phyloP scores from a whole-genome alignment of 2,329 filamentous ascomycete species.

The Ophiostoma angusticollis region DNA sequence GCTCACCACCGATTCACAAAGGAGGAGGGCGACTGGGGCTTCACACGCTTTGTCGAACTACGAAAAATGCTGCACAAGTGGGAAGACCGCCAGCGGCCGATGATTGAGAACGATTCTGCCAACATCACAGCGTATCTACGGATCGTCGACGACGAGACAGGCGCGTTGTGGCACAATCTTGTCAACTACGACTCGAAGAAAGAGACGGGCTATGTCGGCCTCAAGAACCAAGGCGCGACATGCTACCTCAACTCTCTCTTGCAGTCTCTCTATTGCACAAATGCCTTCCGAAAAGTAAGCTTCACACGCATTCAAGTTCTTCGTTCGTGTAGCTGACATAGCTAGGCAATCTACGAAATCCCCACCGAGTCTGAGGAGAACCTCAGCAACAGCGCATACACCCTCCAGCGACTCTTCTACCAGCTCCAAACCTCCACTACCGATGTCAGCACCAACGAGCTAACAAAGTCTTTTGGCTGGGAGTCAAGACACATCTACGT shows the following conservation, averaged over 20 bases:
- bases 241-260: constrained; percentile 79
- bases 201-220: constrained; percentile 89
- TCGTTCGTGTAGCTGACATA: neutral
- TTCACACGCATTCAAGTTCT: neutral
- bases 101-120: constrained; percentile 64
- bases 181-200: constrained; percentile 98
- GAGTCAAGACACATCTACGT: constrained; percentile 96
- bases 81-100: constrained; percentile 52
- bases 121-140: constrained; percentile 76
- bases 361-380: constrained; percentile 77
- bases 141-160: constrained; percentile 75
- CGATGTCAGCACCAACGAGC: constrained; percentile 80
- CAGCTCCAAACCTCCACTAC: constrained; percentile 75
- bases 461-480: constrained; percentile 96
- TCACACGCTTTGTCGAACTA: constrained; percentile 89
- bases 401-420: constrained; percentile 87
- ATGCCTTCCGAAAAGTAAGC: constrained; percentile 87
- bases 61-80: constrained; percentile 68
- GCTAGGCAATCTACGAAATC: constrained; percentile 90
- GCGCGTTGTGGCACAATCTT: constrained; percentile 84
- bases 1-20: constrained; percentile 95
- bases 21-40: constrained; percentile 96
- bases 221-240: constrained; percentile 92
- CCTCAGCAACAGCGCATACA: constrained; percentile 80
- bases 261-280: constrained; percentile 77